These are phyloP conservation scores for Hevea brasiliensis DNA, from an alignment of 345 rosid species.

Conservation along the genomic window DNA sequence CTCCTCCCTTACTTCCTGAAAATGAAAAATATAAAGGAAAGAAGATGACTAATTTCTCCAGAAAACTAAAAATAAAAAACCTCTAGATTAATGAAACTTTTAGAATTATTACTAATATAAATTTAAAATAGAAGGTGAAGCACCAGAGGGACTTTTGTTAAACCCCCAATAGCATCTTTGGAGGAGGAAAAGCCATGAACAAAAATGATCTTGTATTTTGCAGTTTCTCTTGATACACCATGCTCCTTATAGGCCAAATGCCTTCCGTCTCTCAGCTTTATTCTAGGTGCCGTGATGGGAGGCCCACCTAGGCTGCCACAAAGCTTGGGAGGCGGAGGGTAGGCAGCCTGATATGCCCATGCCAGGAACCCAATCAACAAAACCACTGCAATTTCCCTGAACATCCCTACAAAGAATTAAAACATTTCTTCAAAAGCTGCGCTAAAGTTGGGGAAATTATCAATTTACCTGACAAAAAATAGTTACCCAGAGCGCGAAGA, in stretches of 20 bases:
- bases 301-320: slow-evolving; percentile 21
- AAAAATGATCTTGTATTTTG: slow-evolving; percentile 22
- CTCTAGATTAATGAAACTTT: not conserved
- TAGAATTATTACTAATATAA: not conserved
- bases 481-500: too few species aligned
- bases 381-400: slow-evolving; percentile 9
- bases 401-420: not conserved
- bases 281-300: slow-evolving; percentile 29
- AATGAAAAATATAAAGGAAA: not conserved
- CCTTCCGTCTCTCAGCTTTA: slow-evolving; percentile 32
- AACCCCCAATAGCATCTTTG: not conserved
- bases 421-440: not conserved
- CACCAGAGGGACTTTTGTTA: not conserved
- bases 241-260: slow-evolving; percentile 23
- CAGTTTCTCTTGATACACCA: slow-evolving; percentile 23
- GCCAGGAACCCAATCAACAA: slow-evolving; percentile 19
- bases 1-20: slow-evolving; percentile 21
- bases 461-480: too few species aligned
- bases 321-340: slow-evolving; percentile 23
- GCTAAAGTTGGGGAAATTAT: not conserved
- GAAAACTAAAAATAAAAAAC: not conserved
- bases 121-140: not conserved
- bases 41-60: not conserved
- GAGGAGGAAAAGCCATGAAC: slow-evolving; percentile 22
- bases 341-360: slow-evolving; percentile 22